phyloP scores from a whole-genome alignment of 164 flowering plant genomes.

The Nymphaea thermarum region DNA sequence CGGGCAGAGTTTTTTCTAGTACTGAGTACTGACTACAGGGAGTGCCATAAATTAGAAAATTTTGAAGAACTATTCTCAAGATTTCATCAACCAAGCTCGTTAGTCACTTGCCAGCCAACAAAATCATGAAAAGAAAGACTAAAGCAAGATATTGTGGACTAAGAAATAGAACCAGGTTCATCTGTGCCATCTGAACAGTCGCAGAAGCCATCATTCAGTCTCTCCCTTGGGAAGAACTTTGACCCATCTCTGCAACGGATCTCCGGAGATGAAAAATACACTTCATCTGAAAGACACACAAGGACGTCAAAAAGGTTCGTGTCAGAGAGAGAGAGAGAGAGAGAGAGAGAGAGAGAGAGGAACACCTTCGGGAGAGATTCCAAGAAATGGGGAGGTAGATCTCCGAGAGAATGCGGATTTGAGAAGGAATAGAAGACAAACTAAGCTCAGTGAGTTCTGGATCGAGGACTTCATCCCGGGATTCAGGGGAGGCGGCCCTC shows the following conservation, averaged over 20 bases:
- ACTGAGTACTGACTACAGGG: no score
- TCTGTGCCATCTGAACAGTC: slow-evolving; percentile 82
- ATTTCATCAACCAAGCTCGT: no score
- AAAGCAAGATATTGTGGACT: no score
- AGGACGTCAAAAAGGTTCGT: not conserved
- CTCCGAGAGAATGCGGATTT: not conserved
- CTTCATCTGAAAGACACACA: slow-evolving; percentile 36
- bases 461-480: not conserved
- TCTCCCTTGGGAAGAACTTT: slow-evolving; percentile 39
- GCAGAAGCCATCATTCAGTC: slow-evolving; percentile 50
- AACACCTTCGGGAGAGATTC: not conserved
- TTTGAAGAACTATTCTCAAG: no score
- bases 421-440: not conserved
- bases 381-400: not conserved
- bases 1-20: no score
- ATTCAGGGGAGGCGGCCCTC: not conserved
- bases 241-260: slow-evolving; percentile 76
- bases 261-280: slow-evolving; percentile 32
- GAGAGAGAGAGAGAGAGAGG: not conserved
- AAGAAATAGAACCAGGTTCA: slow-evolving; percentile 49
- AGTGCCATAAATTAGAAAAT: no score
- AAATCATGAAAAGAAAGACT: no score
- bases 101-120: no score
- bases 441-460: not conserved
- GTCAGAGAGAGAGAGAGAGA: slow-evolving; percentile 1